Conservation (phyloP, 352 stramenopile genomes). For the Pilasporangium apinafurcum region DNA sequence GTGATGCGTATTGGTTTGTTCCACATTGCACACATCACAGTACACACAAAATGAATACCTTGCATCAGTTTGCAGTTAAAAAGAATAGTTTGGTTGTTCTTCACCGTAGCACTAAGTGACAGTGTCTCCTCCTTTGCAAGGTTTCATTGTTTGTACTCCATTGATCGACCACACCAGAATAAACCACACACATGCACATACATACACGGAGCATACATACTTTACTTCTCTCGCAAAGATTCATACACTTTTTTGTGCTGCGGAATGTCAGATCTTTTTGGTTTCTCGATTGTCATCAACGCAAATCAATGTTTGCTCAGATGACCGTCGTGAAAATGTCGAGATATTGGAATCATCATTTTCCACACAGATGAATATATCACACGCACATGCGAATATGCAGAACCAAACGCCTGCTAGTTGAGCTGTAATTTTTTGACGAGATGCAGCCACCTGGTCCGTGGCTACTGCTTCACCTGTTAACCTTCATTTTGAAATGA, state of each 20-base stretch:
- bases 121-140: slow-evolving; percentile 62
- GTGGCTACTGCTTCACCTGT: not conserved
- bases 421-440: not conserved
- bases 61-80: slow-evolving; percentile 87
- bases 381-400: slow-evolving; percentile 3
- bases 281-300: slow-evolving; percentile 85
- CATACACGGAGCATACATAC: too few species aligned
- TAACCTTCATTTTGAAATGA: slow-evolving; percentile 11
- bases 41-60: slow-evolving; percentile 1
- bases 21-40: not conserved
- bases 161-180: too few species aligned
- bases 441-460: not conserved
- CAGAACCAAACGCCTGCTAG: slow-evolving; percentile 1
- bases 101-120: slow-evolving; percentile 74
- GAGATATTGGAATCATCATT: slow-evolving; percentile 85
- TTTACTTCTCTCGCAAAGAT: too few species aligned
- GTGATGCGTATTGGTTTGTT: slow-evolving; percentile 16
- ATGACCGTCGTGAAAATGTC: slow-evolving; percentile 89
- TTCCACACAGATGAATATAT: slow-evolving; percentile 30
- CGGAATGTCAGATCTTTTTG: slow-evolving; percentile 78
- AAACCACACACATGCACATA: slow-evolving; percentile 1
- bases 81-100: slow-evolving; percentile 70
- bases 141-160: too few species aligned
- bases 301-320: slow-evolving; percentile 51
- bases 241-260: slow-evolving; percentile 9